Evolutionary conservation across 176 grass and related monocot species (phyloP).

Genomic region (Triticum turgidum): DNA sequence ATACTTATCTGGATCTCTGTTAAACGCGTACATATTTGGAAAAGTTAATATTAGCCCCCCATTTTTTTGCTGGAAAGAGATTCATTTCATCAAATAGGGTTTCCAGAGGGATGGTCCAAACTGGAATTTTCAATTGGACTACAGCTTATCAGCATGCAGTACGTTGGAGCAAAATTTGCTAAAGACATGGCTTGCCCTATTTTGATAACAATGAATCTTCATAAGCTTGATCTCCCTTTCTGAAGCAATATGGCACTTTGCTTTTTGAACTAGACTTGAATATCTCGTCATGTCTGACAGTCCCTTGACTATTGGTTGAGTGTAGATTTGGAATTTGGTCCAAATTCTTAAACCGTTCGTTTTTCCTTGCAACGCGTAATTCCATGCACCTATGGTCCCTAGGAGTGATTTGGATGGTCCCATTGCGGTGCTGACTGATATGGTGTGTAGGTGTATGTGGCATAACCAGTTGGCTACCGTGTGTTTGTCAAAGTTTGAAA

Average conservation of each 20-base stretch:
- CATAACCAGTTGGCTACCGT: neutral
- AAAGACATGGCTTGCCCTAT: neutral
- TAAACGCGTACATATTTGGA: neutral
- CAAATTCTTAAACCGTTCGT: neutral
- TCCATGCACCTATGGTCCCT: neutral
- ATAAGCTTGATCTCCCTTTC: neutral
- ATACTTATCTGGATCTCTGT: neutral
- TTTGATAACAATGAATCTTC: too few relatives aligned
- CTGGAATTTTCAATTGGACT: neutral
- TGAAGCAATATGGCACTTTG: neutral
- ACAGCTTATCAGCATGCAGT: too few relatives aligned
- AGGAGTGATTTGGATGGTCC: neutral
- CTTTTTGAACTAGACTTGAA: neutral
- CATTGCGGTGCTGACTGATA: neutral
- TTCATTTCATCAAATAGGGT: neutral
- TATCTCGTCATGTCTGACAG: neutral
- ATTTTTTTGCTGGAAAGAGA: neutral
- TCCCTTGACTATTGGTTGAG: neutral
- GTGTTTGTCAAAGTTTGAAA: too few relatives aligned
- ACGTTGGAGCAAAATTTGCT: too few relatives aligned
- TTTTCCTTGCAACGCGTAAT: neutral
- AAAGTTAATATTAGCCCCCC: neutral
- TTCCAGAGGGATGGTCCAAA: neutral
- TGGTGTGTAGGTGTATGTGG: neutral
- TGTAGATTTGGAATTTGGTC: neutral